Base-by-base conservation (phyloP, 2,329 filamentous ascomycete genomes). In the Dactylonectria macrodidyma region DNA sequence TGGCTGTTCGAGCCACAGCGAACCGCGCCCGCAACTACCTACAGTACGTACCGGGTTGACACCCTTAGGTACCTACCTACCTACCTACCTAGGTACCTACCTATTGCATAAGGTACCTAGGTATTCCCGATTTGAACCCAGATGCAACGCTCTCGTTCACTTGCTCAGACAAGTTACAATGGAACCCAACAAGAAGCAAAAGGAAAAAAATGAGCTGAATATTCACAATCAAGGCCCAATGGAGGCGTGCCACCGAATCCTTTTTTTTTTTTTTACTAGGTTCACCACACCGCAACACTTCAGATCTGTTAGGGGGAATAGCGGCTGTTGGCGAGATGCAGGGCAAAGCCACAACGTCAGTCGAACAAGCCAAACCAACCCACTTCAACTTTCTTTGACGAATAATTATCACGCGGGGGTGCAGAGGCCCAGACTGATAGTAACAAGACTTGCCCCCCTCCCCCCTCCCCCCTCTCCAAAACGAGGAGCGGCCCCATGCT, bases 211-310 rank as follows among this genome's bases (percentile, higher is more conserved):
- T 34, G 59, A 55, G 54, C 59, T 59, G 54, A 59, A 41, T 59
- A 44, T 48, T 58, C 48, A 41, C 56, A 56, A 61, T 55, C 58
- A 44, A 9, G 16, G 41, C 41, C 46, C 33, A 60, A 62, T 14
- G 58, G 44, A 61, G 51, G 51, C 58, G 38, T 57, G 19, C 54
- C 36, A 34, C 47, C 36, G 26, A 47, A 14, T 36, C 52, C 41
- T 33, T 59, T 62, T 66, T 50, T 30, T 30, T 7, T 58, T 41
- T 33, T 59, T 62, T 66, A 55, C 59, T 66, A 62, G 24, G 38
- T 52, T 51, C 64, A 66, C 64, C 50, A 65, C 62, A 55, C 59
- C 59, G 48, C n/a, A 38, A 16, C 33, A 36, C 51, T 36, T 36
- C 33, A 19, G 51, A 59, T 41, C 57, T 57, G 56, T 47, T 59